These are phyloP conservation scores for Fonsecaea nubica DNA, from an alignment of 2,329 filamentous ascomycete species.

Conservation along the genomic window DNA sequence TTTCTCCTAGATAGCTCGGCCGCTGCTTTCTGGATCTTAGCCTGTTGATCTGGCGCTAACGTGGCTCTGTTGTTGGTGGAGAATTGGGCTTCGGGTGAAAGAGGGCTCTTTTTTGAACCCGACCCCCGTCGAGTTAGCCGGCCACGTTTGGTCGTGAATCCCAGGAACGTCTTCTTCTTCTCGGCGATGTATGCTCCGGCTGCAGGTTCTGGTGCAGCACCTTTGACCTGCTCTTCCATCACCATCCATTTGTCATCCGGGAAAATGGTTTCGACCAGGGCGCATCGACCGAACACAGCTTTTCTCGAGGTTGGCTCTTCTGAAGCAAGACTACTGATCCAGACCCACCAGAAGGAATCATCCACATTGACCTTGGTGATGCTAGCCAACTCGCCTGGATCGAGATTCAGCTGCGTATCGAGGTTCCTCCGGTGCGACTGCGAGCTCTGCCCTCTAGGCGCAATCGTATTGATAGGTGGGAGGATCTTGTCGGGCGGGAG, in stretches of 20 bases:
- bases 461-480: slow-evolving; percentile 77
- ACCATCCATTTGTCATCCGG: slow-evolving; percentile 85
- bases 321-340: slow-evolving; percentile 93
- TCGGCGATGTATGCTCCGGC: slow-evolving; percentile 89
- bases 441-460: slow-evolving; percentile 76
- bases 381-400: slow-evolving; percentile 92
- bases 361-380: slow-evolving; percentile 86
- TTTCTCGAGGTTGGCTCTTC: slow-evolving; percentile 88
- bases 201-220: slow-evolving; percentile 82
- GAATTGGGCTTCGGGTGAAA: slow-evolving; percentile 59
- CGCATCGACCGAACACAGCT: slow-evolving; percentile 90
- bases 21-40: slow-evolving; percentile 89
- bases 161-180: slow-evolving; percentile 97
- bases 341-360: slow-evolving; percentile 99
- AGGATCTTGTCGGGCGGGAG: slow-evolving; percentile 91
- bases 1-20: slow-evolving; percentile 78
- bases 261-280: slow-evolving; percentile 87
- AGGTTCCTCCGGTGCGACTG: slow-evolving; percentile 79
- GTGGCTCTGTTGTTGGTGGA: slow-evolving; percentile 70
- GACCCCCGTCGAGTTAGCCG: slow-evolving; percentile 74
- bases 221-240: slow-evolving; percentile 95
- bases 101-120: slow-evolving; percentile 64
- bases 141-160: slow-evolving; percentile 75
- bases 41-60: slow-evolving; percentile 89
- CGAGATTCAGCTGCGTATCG: slow-evolving; percentile 72